These are phyloP conservation scores for Ceratocystis diversiconidia DNA, from an alignment of 2,329 filamentous ascomycete species.

Conservation along the genomic window DNA sequence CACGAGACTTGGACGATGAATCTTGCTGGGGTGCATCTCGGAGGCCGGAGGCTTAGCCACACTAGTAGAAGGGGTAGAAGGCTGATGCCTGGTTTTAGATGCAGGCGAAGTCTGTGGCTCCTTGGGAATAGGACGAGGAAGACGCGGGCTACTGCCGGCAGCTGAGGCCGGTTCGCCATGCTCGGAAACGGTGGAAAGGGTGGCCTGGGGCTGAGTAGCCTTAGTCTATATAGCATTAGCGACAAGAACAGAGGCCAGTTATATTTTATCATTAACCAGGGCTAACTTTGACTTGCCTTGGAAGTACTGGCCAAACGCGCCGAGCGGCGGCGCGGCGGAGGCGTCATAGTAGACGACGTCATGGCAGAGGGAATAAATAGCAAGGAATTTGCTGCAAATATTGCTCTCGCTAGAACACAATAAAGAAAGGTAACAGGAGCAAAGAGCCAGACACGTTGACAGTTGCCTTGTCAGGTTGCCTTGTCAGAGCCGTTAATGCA, in stretches of 20 bases:
- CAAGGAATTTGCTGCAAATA: too few species aligned
- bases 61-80: constrained; percentile 47
- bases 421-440: neutral
- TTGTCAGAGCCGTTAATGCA: neutral
- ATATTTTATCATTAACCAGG: neutral
- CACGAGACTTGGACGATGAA: constrained; percentile 59
- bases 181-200: constrained; percentile 33
- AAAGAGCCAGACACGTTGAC: too few species aligned
- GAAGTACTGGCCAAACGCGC: constrained; percentile 29
- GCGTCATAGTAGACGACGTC: constrained; percentile 24
- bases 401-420: neutral
- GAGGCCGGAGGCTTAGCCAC: constrained; percentile 55
- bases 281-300: constrained; percentile 26
- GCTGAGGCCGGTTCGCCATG: constrained; percentile 26
- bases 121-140: constrained; percentile 5
- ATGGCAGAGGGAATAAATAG: neutral
- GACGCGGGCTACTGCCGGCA: constrained; percentile 7
- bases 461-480: too few species aligned
- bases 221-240: constrained; percentile 18
- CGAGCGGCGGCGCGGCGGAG: constrained; percentile 32
- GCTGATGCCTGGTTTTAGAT: constrained; percentile 16
- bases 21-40: constrained; percentile 86
- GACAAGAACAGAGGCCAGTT: neutral
- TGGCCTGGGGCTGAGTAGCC: constrained; percentile 25
- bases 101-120: constrained; percentile 13